Conservation (phyloP, 495 filamentous ascomycete genomes). For the Rostrohypoxylon terebratum region DNA sequence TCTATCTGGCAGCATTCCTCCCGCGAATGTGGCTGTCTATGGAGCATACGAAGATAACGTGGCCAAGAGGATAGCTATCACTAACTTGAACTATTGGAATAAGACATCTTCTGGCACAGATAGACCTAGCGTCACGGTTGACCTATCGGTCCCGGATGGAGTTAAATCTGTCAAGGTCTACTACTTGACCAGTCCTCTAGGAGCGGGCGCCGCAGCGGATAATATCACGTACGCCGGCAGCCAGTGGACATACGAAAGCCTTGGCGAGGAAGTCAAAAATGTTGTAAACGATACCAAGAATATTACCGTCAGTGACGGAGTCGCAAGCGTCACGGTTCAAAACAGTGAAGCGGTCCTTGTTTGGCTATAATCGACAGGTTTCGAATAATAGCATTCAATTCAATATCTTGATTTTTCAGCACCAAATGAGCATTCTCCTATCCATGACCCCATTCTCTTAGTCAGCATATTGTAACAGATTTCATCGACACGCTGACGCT, state of each 20-base stretch:
- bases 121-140: slow-evolving; percentile 38
- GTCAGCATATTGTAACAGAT: not conserved
- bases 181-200: slow-evolving; percentile 44
- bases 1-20: slow-evolving; percentile 12
- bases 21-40: slow-evolving; percentile 42
- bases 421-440: not conserved
- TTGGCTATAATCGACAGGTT: slow-evolving; percentile 30
- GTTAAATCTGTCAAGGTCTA: slow-evolving; percentile 34
- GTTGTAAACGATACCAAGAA: slow-evolving; percentile 40
- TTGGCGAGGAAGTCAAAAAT: slow-evolving; percentile 44
- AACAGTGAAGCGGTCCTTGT: slow-evolving; percentile 45
- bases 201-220: slow-evolving; percentile 43
- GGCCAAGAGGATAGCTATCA: slow-evolving; percentile 43
- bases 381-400: not conserved
- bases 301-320: slow-evolving; percentile 32
- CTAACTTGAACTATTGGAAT: slow-evolving; percentile 50
- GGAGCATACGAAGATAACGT: slow-evolving; percentile 40
- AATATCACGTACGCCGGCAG: slow-evolving; percentile 49
- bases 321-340: slow-evolving; percentile 36
- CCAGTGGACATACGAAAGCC: slow-evolving; percentile 49
- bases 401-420: not conserved
- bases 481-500: not conserved
- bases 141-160: slow-evolving; percentile 28
- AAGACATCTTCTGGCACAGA: slow-evolving; percentile 39
- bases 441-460: not conserved